Conservation (phyloP, 192 early-diverging fungal species). For the Coemansia sp. region DNA sequence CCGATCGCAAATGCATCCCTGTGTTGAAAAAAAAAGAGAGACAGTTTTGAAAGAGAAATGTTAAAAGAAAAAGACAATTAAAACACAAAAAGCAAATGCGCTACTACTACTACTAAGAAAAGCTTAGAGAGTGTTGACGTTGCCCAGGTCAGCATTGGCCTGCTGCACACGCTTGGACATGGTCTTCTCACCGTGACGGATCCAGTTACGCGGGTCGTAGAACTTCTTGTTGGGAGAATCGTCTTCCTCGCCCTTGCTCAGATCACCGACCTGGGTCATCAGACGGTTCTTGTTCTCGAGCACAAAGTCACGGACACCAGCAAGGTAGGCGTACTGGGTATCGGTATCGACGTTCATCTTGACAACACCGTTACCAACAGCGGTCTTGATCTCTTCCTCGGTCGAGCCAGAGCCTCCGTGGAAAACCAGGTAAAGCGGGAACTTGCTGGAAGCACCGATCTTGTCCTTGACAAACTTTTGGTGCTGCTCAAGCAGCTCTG, state of each 20-base stretch:
- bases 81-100: too few relatives aligned
- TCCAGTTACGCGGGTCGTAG: conserved; percentile 93
- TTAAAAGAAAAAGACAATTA: too few relatives aligned
- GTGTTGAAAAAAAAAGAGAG: too few relatives aligned
- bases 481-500: conserved; percentile 89
- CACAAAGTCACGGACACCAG: conserved; percentile 84
- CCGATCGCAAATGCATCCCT: too few relatives aligned
- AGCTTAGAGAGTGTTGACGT: conserved; percentile 67
- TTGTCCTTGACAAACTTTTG: conserved; percentile 79
- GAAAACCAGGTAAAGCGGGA: conserved; percentile 95
- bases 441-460: conserved; percentile 49
- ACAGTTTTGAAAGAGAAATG: too few relatives aligned
- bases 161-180: conserved; percentile 81
- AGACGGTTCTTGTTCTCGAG: conserved; percentile 87
- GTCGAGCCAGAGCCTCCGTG: conserved; percentile 94
- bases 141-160: conserved; percentile 78
- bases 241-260: conserved; percentile 86
- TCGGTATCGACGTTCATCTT: conserved; percentile 99
- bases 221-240: conserved; percentile 91
- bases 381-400: conserved; percentile 76
- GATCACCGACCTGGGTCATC: conserved; percentile 92
- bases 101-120: too few relatives aligned
- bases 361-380: conserved; percentile 81
- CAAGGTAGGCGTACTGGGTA: conserved; percentile 96
- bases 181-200: conserved; percentile 87